Percentiles rank a stretch among this genome's conserved stretches.
phyloP scores from a whole-genome alignment of 768 basidiomycete genomes.

The Lactifluus pinguis region DNA sequence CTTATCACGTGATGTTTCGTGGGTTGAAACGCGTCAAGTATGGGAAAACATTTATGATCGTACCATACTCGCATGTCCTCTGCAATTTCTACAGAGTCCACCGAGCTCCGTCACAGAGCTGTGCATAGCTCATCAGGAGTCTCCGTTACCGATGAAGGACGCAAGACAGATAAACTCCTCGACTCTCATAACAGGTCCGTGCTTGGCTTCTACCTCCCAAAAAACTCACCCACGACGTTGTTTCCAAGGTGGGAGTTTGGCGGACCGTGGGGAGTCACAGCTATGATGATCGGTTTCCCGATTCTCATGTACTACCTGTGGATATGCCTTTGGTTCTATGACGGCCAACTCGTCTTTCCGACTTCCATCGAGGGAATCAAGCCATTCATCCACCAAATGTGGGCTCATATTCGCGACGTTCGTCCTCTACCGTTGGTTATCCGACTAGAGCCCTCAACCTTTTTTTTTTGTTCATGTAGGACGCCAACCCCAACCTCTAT shows the following conservation, averaged over 20 bases:
- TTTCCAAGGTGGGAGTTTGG: conserved; percentile 84
- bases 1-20: too few relatives aligned
- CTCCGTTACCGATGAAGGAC: conserved; percentile 57
- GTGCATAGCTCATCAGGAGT: conserved; percentile 25
- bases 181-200: conserved; percentile 36
- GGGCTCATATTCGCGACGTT: too few relatives aligned
- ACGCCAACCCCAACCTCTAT: too few relatives aligned
- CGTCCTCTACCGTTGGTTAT: too few relatives aligned
- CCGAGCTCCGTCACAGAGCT: conserved; percentile 25
- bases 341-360: conserved; percentile 71
- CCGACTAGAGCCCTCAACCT: too few relatives aligned
- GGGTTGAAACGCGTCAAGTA: too few relatives aligned
- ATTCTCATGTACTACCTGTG: conserved; percentile 97
- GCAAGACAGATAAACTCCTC: conserved; percentile 60
- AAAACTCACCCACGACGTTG: neutral
- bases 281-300: conserved; percentile 94
- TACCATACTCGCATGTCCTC: conserved; percentile 17
- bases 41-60: neutral
- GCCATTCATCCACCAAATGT: conserved; percentile 78
- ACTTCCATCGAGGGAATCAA: conserved; percentile 55
- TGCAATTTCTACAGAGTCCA: neutral
- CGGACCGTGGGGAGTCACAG: conserved; percentile 81
- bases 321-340: conserved; percentile 95
- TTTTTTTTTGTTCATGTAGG: too few relatives aligned
- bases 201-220: neutral